A percentile compares a stretch with the other conserved stretches of the same genome.
phyloP scores from a whole-genome alignment of 2,329 filamentous ascomycete genomes.

The Penicillium sp. region DNA sequence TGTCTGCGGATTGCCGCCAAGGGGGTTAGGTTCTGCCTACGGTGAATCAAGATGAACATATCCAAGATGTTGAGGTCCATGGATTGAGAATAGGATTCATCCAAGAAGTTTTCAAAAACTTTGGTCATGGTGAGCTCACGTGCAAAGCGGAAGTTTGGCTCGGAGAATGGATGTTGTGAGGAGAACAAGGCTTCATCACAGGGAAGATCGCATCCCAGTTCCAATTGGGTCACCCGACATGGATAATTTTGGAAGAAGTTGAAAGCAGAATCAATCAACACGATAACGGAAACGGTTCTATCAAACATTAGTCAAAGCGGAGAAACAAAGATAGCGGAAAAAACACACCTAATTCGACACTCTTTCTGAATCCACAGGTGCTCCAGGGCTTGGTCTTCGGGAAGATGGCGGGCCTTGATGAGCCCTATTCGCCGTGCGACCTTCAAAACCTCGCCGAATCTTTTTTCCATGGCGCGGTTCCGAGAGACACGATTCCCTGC shows the following conservation, averaged over 20 bases:
- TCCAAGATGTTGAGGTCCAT: conserved; percentile 39
- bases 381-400: conserved; percentile 42
- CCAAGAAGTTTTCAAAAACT: conserved; percentile 44
- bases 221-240: conserved; percentile 41
- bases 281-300: conserved; percentile 45
- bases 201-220: conserved; percentile 48
- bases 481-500: conserved; percentile 40
- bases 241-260: conserved; percentile 50
- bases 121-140: conserved; percentile 40
- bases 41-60: conserved; percentile 47
- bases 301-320: conserved; percentile 7
- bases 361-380: conserved; percentile 48
- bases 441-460: conserved; percentile 47
- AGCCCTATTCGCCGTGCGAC: conserved; percentile 45
- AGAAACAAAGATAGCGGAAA: neutral
- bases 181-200: conserved; percentile 44
- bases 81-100: conserved; percentile 22
- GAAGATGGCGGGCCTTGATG: conserved; percentile 39
- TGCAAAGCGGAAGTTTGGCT: conserved; percentile 41
- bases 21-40: conserved; percentile 25
- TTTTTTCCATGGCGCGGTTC: conserved; percentile 46
- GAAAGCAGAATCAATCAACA: conserved; percentile 47
- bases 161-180: conserved; percentile 45
- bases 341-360: conserved; percentile 43
- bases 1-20: neutral